These are phyloP conservation scores for Quercus phellos DNA, from an alignment of 331 rosid genomes.

Conservation along the genomic window DNA sequence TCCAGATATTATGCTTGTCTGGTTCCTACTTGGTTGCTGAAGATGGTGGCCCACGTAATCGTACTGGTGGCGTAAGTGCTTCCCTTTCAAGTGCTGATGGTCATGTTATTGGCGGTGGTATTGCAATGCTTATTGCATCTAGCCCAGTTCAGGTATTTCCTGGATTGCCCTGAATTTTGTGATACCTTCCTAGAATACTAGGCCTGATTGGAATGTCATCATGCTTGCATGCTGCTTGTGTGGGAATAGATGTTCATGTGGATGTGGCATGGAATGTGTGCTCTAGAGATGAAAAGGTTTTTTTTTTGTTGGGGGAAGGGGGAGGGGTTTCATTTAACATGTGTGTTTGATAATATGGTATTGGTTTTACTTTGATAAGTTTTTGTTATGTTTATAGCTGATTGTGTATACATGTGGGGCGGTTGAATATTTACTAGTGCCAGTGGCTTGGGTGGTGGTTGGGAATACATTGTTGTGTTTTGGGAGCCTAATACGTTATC, in stretches of 20 bases:
- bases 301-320: background rate
- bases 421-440: background rate
- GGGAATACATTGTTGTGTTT: background rate
- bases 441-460: background rate
- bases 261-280: background rate
- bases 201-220: background rate
- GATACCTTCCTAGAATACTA: background rate
- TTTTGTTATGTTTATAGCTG: background rate
- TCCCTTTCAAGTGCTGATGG: constrained; percentile 88
- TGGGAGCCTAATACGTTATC: constrained; percentile 2
- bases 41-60: constrained; percentile 76
- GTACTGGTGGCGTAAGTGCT: constrained; percentile 85
- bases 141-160: constrained; percentile 81
- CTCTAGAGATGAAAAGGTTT: background rate
- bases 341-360: background rate
- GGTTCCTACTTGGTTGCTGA: constrained; percentile 97
- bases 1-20: constrained; percentile 83
- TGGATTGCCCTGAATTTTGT: background rate
- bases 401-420: background rate
- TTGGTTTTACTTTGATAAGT: background rate
- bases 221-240: background rate
- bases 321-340: background rate
- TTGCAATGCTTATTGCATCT: constrained; percentile 72
- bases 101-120: constrained; percentile 80
- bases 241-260: background rate